Base-by-base conservation (phyloP, 108 stramenopile species). In the Pseudonitzschia multiseries region DNA sequence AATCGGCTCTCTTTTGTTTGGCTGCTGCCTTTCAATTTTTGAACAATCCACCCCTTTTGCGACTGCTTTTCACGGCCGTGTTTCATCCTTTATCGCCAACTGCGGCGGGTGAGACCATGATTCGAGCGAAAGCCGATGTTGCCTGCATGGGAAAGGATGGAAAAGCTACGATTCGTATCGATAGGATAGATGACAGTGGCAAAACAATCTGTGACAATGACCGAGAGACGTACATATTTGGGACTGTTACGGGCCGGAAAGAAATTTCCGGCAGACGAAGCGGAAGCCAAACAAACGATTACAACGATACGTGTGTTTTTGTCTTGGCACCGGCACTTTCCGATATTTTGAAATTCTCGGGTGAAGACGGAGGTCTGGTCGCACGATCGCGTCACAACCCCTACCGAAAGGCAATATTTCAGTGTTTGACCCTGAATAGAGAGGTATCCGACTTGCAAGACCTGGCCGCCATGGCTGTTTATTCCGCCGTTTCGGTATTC, bases 41-140 rank as follows among this genome's bases (percentile, higher is more conserved):
- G 18, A 81, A 88, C 36, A 90, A 95, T 68, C 69, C 69, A 15
- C 85, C 88, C 8, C 69, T 95, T 4, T 70, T 88, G 28, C 76
- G 82, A 40, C 70, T 95, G 8, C 73, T 95, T 21, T 78, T 89
- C 31, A 84, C 86, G 15, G 88, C 90, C 42, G 70, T 95, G n/a
- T 78, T 95, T 32, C 91, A 95, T 81, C 91, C 91, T 26, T 51
- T 90, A 24, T 80, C 90, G 22, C 91, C 94, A 13, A 79, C 79
- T 31, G 75, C 87, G 26, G 81, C 89, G 2, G 86, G 81, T 5
- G 90, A 86, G 53, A 72, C 73, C 13, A 80, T 83, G 68, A 84
- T 92, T 63, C 80, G 83, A 36, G 79, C 76, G 21, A 67, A 79
- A 36, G 85, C 86, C 29, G 78, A 85, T 59, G 85, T 93, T 3